Base-by-base conservation (phyloP, 2,329 filamentous ascomycete species). In the Arthroderma sp. region DNA sequence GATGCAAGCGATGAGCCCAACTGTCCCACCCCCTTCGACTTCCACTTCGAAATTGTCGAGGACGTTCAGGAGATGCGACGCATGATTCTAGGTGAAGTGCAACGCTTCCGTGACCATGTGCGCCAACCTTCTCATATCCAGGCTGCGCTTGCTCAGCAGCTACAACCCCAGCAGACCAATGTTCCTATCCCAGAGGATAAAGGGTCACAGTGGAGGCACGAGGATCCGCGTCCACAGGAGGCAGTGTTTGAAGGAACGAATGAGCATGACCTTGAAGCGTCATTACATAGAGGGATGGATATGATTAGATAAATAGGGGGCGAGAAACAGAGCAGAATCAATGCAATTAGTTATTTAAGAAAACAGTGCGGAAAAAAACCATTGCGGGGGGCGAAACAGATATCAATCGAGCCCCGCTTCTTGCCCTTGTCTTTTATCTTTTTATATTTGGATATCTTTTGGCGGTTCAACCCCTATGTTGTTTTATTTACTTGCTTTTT, bases 21-120 rank as follows among this genome's bases (percentile, higher is more conserved):
- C 63, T 97, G 91, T 76, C 91, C 91, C 0, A 88, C 86, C 15
- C 91, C 89, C 17, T 98, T 98, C 75, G 91, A 98, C 78, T 98
- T 98, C 77, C 87, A 91, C 71, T 98, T 98, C 68, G 93, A 98
- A 72, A 85, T 95, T n/a, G 83, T 96, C 39, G 91, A 98, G 56
- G 93, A 97, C 47, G 90, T 98, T 19, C 81, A 79, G 21, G 88
- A 96, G 65, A 97, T 98, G 91, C 88, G 93, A 70, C 85, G 85
- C 73, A 94, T 96, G 88, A 98, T 98, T 63, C 78, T 96, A 59
- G 86, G 91, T n/a, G 93, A 98, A 73, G 93, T 98, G 53, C 79
- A 83, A 68, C 81, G 84, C 63, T 98, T 98, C 83, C 83, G 93
- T 61, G 77, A 80, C 58, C 70, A 74, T 56, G 81, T 84, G 44